A percentile compares a stretch with the other conserved stretches of the same genome.
phyloP scores from a whole-genome alignment of 306 rosid genomes.

The Quercus bicolor region DNA sequence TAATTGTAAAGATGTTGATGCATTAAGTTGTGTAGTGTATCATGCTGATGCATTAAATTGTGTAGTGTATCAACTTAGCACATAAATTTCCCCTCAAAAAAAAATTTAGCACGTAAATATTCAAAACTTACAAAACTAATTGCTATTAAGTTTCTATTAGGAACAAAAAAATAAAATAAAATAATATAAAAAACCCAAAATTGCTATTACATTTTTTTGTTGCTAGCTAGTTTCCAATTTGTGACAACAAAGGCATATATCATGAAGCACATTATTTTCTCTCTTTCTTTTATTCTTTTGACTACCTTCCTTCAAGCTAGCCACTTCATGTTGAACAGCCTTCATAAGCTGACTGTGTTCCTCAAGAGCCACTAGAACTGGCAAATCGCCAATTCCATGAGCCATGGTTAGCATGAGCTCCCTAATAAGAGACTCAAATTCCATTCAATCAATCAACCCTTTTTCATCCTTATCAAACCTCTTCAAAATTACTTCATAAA shows the following conservation, averaged over 20 bases:
- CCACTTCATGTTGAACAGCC: conserved; percentile 53
- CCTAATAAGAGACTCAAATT: conserved; percentile 39
- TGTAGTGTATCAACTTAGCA: too few relatives aligned
- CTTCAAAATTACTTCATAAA: conserved; percentile 28
- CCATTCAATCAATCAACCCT: conserved; percentile 32
- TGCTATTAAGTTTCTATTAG: too few relatives aligned
- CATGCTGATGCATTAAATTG: too few relatives aligned
- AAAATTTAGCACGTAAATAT: too few relatives aligned
- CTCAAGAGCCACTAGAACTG: conserved; percentile 45
- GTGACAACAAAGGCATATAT: background rate
- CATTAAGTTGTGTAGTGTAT: too few relatives aligned
- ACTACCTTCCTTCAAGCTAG: background rate
- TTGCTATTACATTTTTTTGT: too few relatives aligned
- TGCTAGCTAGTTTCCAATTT: background rate
- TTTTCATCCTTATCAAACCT: conserved; percentile 47
- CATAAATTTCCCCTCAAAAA: too few relatives aligned
- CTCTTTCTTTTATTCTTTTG: background rate
- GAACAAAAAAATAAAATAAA: too few relatives aligned
- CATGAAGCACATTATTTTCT: conserved; percentile 6
- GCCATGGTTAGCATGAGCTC: conserved; percentile 68
- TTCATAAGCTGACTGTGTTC: conserved; percentile 47
- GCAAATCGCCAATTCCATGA: conserved; percentile 51
- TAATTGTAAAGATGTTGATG: too few relatives aligned
- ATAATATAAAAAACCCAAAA: too few relatives aligned
- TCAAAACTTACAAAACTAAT: too few relatives aligned